Evolutionary conservation across 176 grass and related monocot species (phyloP).

Genomic region (Rhynchospora tenuis): DNA sequence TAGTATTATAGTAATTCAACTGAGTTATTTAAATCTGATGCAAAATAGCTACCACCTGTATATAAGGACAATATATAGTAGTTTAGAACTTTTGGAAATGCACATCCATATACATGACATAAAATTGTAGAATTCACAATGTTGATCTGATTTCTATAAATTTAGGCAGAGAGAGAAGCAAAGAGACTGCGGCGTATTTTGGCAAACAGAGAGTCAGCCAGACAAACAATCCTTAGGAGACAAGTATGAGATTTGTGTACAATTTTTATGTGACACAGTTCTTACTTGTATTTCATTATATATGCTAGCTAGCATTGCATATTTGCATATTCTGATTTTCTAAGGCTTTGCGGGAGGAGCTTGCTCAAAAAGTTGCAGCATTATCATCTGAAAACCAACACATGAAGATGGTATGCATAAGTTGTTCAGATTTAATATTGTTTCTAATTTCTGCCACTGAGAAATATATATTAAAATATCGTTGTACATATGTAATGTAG

Average conservation of each 20-base stretch:
- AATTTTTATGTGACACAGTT: not conserved
- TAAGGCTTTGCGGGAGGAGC: constrained; percentile 65
- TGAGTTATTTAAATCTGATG: not conserved
- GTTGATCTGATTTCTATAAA: not conserved
- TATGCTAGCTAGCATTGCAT: too few relatives aligned
- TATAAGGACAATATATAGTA: not conserved
- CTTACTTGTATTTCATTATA: not conserved
- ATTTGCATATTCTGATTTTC: not conserved
- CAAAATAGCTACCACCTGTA: not conserved
- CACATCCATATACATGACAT: not conserved
- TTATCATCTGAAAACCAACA: constrained; percentile 66
- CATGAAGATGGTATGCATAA: constrained; percentile 55
- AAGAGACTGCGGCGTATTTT: constrained; percentile 69
- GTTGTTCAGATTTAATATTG: not conserved
- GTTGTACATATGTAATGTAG: constrained; percentile 29
- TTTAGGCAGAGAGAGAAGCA: constrained; percentile 71
- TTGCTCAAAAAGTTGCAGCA: constrained; percentile 53
- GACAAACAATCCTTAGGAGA: constrained; percentile 75
- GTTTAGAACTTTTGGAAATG: not conserved
- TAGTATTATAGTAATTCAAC: too few relatives aligned
- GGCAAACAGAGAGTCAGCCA: constrained; percentile 82
- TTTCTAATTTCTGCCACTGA: not conserved
- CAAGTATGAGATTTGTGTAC: constrained; percentile 30
- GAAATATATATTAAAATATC: not conserved
- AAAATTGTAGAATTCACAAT: not conserved